A percentile compares a stretch with the other conserved stretches of the same genome.
phyloP scores from a whole-genome alignment of 2,329 filamentous ascomycete species.

The Fusarium sp. region DNA sequence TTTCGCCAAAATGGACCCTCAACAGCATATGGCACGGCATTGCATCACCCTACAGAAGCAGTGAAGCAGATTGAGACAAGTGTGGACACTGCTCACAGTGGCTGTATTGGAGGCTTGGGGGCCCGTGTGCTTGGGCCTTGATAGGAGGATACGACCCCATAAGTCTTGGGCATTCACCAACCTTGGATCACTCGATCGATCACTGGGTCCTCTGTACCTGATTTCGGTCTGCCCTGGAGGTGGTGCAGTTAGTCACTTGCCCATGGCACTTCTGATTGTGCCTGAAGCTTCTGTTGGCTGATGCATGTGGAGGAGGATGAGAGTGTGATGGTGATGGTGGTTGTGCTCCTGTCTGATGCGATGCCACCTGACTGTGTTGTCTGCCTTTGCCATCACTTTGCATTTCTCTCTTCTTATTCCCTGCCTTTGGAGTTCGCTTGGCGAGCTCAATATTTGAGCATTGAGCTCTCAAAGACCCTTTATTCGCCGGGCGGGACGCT shows the following conservation, averaged over 20 bases:
- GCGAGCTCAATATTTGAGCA: constrained; percentile 26
- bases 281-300: constrained; percentile 27
- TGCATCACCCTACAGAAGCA: constrained; percentile 37
- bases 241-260: constrained; percentile 36
- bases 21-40: constrained; percentile 29
- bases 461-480: constrained; percentile 28
- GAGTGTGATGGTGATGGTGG: constrained; percentile 37
- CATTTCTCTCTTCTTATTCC: constrained; percentile 17
- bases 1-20: constrained; percentile 15
- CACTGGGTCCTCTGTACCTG: constrained; percentile 41
- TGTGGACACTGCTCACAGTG: constrained; percentile 41
- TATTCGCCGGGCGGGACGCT: constrained; percentile 43
- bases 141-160: constrained; percentile 38
- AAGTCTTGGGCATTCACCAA: constrained; percentile 44
- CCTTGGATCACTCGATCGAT: constrained; percentile 42
- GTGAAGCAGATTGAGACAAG: constrained; percentile 42
- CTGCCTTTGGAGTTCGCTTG: constrained; percentile 14
- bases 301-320: constrained; percentile 20
- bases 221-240: constrained; percentile 27
- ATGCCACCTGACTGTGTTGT: constrained; percentile 38
- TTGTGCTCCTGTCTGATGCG: constrained; percentile 38
- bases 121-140: constrained; percentile 38
- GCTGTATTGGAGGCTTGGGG: constrained; percentile 22
- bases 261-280: constrained; percentile 19
- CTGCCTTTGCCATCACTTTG: constrained; percentile 30